Evolutionary conservation across 2,329 filamentous ascomycete genomes (phyloP).

Genomic region (Ceratocystiopsis brevicomis): DNA sequence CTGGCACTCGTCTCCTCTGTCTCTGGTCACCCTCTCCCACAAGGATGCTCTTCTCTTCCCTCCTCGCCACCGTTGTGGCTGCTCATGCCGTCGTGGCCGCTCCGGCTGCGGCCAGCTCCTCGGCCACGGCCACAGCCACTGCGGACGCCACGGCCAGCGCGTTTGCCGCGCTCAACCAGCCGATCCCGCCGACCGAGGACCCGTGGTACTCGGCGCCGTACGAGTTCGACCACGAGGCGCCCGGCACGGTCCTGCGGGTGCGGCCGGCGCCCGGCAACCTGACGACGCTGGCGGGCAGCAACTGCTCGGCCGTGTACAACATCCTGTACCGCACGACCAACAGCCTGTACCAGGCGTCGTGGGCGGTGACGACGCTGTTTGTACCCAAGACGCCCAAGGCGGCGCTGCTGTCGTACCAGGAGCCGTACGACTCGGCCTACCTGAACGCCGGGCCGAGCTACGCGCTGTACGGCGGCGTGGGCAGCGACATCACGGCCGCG

Average conservation of each 20-base stretch:
- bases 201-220: slow-evolving; percentile 17
- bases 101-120: too few relatives aligned
- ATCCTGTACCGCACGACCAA: slow-evolving; percentile 21
- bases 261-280: slow-evolving; percentile 14
- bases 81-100: too few relatives aligned
- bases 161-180: slow-evolving; percentile 5
- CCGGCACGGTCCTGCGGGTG: slow-evolving; percentile 15
- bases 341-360: slow-evolving; percentile 16
- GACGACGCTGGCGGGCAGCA: slow-evolving; percentile 6
- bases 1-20: too few relatives aligned
- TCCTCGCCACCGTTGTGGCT: too few relatives aligned
- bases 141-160: too few relatives aligned
- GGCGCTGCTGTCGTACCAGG: slow-evolving; percentile 22
- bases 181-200: slow-evolving; percentile 14
- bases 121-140: too few relatives aligned
- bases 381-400: slow-evolving; percentile 9
- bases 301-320: slow-evolving; percentile 14
- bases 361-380: slow-evolving; percentile 21
- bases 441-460: slow-evolving; percentile 22
- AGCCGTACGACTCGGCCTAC: slow-evolving; percentile 20
- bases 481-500: slow-evolving; percentile 14
- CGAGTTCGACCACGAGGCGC: slow-evolving; percentile 12
- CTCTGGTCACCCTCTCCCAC: too few relatives aligned
- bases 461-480: slow-evolving; percentile 12
- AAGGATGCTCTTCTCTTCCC: too few relatives aligned